A percentile compares a stretch with the other conserved stretches of the same genome.
These are phyloP conservation scores for Andalucia godoyi DNA, from an alignment of 78 protist genomes.

Conservation along the genomic window DNA sequence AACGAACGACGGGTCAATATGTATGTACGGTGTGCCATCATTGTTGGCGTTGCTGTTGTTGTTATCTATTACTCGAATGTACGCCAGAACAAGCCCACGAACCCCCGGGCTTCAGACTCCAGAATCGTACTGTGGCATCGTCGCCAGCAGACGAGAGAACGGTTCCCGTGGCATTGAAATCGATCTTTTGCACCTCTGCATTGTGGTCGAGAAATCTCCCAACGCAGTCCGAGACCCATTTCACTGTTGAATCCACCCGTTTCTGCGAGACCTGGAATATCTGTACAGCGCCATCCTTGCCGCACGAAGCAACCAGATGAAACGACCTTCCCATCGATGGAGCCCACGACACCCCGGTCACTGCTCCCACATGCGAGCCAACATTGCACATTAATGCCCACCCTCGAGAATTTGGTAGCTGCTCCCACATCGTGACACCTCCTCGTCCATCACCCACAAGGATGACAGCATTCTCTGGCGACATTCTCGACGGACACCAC, in stretches of 20 bases:
- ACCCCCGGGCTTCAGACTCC: no score
- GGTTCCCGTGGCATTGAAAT: slow-evolving; percentile 85
- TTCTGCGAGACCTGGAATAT: background rate
- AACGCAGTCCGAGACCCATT: background rate
- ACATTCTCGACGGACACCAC: no score
- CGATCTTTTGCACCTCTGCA: slow-evolving; percentile 51
- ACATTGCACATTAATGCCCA: background rate
- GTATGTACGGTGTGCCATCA: no score
- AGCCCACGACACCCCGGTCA: slow-evolving; percentile 6
- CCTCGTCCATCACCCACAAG: no score
- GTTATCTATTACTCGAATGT: no score
- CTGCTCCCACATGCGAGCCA: background rate
- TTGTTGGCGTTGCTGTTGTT: no score
- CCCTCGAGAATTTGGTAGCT: background rate
- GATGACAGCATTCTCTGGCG: no score
- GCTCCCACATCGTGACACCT: background rate
- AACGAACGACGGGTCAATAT: no score
- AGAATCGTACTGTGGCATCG: slow-evolving; percentile 71
- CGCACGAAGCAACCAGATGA: background rate
- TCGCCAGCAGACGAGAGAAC: slow-evolving; percentile 74
- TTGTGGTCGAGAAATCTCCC: background rate
- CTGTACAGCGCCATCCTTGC: background rate
- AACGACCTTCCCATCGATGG: background rate
- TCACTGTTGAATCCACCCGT: background rate
- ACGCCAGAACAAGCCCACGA: no score